These are phyloP conservation scores for Fusarium begoniae DNA, from an alignment of 2,329 filamentous ascomycete species.

Conservation along the genomic window DNA sequence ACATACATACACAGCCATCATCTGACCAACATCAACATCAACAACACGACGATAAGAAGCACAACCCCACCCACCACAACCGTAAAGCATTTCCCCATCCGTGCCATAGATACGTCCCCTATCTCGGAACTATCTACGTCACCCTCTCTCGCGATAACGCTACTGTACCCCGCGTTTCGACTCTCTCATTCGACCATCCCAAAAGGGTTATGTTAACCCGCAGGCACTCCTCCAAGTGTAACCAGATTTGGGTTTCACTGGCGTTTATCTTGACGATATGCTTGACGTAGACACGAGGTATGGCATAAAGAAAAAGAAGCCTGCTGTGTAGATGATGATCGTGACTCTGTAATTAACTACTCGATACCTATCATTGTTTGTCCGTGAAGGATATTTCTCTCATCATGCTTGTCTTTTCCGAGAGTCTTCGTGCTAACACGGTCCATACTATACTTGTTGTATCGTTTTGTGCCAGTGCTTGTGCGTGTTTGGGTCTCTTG, in stretches of 20 bases:
- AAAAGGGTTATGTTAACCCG: slow-evolving; percentile 33
- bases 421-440: slow-evolving; percentile 4
- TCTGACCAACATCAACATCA: background rate
- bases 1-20: background rate
- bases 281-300: background rate
- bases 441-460: slow-evolving; percentile 8
- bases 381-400: background rate
- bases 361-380: background rate
- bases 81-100: slow-evolving; percentile 19
- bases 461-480: slow-evolving; percentile 10
- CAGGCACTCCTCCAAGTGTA: slow-evolving; percentile 16
- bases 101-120: background rate
- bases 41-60: background rate
- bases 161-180: slow-evolving; percentile 29
- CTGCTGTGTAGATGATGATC: slow-evolving; percentile 3
- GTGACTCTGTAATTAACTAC: background rate
- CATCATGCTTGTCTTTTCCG: slow-evolving; percentile 26
- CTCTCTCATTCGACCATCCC: slow-evolving; percentile 1
- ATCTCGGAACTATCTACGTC: slow-evolving; percentile 16
- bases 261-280: slow-evolving; percentile 14
- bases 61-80: background rate
- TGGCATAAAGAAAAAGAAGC: slow-evolving; percentile 30
- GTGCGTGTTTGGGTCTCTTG: slow-evolving; percentile 25
- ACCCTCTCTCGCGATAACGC: slow-evolving; percentile 21
- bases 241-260: slow-evolving; percentile 13